Percentiles rank a stretch among this genome's conserved stretches.
phyloP scores from a whole-genome alignment of 148 eudicot genomes.

The Rhododendron kiyosumense region DNA sequence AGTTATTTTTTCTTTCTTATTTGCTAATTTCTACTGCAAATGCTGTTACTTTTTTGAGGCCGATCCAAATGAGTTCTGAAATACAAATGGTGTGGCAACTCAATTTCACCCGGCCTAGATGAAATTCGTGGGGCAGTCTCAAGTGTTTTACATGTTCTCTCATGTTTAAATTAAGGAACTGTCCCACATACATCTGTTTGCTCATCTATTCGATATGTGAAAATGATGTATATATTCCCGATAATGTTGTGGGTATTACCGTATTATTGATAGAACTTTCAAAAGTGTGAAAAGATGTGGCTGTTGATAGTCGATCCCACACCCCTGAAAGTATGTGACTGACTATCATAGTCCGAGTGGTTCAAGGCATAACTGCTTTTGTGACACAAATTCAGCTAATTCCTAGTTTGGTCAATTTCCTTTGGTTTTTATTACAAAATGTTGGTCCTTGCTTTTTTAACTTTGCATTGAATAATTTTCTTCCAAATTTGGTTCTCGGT shows the following conservation, averaged over 20 bases:
- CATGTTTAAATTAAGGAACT: neutral
- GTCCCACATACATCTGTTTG: neutral
- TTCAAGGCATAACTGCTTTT: too few species aligned
- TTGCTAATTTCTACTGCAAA: neutral
- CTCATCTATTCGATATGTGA: neutral
- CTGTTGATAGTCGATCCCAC: neutral
- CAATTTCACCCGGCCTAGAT: slow-evolving; percentile 17
- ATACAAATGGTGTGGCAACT: neutral
- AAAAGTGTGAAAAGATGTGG: neutral
- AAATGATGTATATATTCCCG: too few species aligned
- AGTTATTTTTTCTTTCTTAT: neutral
- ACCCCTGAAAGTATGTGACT: neutral
- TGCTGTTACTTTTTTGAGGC: neutral
- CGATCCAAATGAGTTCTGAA: slow-evolving; percentile 14
- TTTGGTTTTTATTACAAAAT: neutral
- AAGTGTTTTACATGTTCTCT: slow-evolving; percentile 12
- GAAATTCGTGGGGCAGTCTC: slow-evolving; percentile 1
- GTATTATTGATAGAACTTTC: neutral
- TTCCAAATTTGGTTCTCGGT: neutral
- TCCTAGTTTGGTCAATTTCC: neutral
- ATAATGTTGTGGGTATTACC: neutral
- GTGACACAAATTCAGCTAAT: neutral
- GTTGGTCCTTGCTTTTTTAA: neutral
- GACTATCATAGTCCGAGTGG: neutral
- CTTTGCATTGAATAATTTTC: neutral